Conservation (phyloP, 306 rosid species). For the Trifolium pratense region DNA sequence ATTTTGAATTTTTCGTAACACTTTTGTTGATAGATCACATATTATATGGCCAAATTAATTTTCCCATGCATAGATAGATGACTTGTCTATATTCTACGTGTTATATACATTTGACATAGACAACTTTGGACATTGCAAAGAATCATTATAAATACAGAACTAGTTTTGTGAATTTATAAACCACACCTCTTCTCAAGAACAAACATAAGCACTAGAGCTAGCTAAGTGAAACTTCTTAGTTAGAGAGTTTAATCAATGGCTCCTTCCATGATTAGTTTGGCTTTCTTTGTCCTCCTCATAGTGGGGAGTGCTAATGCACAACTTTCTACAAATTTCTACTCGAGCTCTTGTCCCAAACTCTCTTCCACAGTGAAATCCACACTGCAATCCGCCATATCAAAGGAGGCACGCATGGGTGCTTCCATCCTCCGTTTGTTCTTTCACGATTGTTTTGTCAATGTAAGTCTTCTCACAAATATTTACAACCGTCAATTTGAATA, state of each 20-base stretch:
- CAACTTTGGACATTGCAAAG: not conserved
- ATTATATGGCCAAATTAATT: not conserved
- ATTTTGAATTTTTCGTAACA: not conserved
- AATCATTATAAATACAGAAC: conserved; percentile 45
- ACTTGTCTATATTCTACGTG: conserved; percentile 48
- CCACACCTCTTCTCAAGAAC: conserved; percentile 6
- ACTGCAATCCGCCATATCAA: conserved; percentile 63
- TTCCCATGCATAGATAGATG: conserved; percentile 33
- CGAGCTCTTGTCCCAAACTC: conserved; percentile 66
- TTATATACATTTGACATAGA: conserved; percentile 45
- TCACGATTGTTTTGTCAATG: conserved; percentile 93
- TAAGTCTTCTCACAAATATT: not conserved
- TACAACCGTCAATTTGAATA: not conserved
- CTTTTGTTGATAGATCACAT: conserved; percentile 20
- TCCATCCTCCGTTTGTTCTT: conserved; percentile 90
- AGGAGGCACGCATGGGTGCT: conserved; percentile 86
- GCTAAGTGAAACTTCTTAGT: not conserved
- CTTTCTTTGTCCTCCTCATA: conserved; percentile 44
- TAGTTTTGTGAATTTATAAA: not conserved
- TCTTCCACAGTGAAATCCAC: conserved; percentile 59
- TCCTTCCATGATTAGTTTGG: conserved; percentile 29
- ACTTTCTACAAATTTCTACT: conserved; percentile 69
- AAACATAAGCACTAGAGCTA: conserved; percentile 1
- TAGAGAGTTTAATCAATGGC: conserved; percentile 31
- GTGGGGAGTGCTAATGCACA: conserved; percentile 63